These are phyloP conservation scores for Coemansia sp. DNA, from an alignment of 192 early-diverging fungal species.

Conservation along the genomic window DNA sequence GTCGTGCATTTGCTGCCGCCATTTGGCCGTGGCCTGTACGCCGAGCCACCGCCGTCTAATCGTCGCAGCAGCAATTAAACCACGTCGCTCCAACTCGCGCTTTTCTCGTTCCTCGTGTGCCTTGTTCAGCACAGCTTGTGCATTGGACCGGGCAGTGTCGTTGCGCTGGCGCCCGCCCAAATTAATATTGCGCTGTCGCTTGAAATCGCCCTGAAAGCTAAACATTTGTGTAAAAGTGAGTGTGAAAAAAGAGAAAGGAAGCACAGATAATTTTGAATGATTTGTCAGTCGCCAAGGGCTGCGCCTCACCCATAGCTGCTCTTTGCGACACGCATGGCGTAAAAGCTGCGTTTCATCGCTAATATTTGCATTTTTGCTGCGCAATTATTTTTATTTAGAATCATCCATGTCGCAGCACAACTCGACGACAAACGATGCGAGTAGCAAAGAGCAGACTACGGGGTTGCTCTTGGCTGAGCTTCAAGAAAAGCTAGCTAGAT, in stretches of 20 bases:
- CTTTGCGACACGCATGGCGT: background rate
- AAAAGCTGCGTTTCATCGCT: background rate
- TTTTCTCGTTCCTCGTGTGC: conserved; percentile 71
- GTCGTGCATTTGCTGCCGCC: conserved; percentile 29
- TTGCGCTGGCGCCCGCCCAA: conserved; percentile 73
- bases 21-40: conserved; percentile 13
- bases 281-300: too few species aligned
- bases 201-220: conserved; percentile 81
- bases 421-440: background rate
- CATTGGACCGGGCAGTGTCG: conserved; percentile 57
- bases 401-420: background rate
- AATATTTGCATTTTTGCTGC: background rate
- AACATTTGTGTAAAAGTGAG: conserved; percentile 42
- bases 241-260: background rate
- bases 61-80: conserved; percentile 55
- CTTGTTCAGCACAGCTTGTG: conserved; percentile 61
- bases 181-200: conserved; percentile 72
- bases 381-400: background rate
- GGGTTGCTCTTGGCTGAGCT: conserved; percentile 21
- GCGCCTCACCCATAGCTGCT: conserved; percentile 2
- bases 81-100: conserved; percentile 69
- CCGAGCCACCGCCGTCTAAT: conserved; percentile 63
- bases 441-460: background rate
- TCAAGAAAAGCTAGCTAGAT: conserved; percentile 21
- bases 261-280: too few species aligned